These are phyloP conservation scores for Pisolithus microcarpus DNA, from an alignment of 768 basidiomycete species.

Conservation along the genomic window DNA sequence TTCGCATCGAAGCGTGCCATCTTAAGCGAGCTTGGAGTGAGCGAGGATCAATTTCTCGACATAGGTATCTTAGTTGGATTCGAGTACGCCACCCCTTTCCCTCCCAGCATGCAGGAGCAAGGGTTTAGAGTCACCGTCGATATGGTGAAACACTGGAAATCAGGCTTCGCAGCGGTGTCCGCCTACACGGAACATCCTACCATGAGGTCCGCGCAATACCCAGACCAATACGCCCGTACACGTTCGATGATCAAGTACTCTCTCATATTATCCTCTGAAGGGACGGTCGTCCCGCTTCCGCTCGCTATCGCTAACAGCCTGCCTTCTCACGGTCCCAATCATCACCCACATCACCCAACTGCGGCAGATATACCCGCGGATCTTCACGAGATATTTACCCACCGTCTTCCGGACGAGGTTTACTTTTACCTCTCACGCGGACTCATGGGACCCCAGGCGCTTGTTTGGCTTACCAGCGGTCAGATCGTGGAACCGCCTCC, in stretches of 20 bases:
- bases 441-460: slow-evolving; percentile 77
- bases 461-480: slow-evolving; percentile 92
- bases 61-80: slow-evolving; percentile 88
- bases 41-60: slow-evolving; percentile 91
- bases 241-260: slow-evolving; percentile 90
- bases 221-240: slow-evolving; percentile 82
- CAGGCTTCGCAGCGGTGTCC: slow-evolving; percentile 72
- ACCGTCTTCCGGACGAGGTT: slow-evolving; percentile 90
- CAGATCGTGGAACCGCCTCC: slow-evolving; percentile 82
- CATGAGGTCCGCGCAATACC: slow-evolving; percentile 73
- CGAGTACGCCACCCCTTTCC: slow-evolving; percentile 73
- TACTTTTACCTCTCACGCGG: slow-evolving; percentile 96
- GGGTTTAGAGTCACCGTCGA: slow-evolving; percentile 82
- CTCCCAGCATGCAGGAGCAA: slow-evolving; percentile 74
- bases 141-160: slow-evolving; percentile 89
- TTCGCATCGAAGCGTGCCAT: slow-evolving; percentile 77
- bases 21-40: slow-evolving; percentile 56
- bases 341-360: slow-evolving; percentile 63
- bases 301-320: slow-evolving; percentile 50
- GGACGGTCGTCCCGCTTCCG: slow-evolving; percentile 72
- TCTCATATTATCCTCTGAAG: slow-evolving; percentile 83
- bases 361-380: slow-evolving; percentile 85
- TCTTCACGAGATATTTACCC: slow-evolving; percentile 90
- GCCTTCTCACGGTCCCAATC: slow-evolving; percentile 42
- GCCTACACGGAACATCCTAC: slow-evolving; percentile 75